Conservation (phyloP, 371 early-diverging fungal genomes). For the Apophysomyces variabilis region DNA sequence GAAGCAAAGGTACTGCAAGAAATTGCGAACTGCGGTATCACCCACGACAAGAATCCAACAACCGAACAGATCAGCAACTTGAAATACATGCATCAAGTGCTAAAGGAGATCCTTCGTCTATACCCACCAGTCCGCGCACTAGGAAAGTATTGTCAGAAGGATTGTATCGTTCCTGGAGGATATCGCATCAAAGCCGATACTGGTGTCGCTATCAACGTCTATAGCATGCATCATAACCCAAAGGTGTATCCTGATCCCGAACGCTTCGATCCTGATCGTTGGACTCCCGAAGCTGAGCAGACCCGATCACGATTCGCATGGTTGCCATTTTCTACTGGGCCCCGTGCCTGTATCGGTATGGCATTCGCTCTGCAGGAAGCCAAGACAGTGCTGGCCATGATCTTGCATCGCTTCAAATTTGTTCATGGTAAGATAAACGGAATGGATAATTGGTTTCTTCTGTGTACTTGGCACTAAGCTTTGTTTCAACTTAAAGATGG, state of each 20-base stretch:
- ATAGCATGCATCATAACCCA: constrained; percentile 51
- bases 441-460: background rate
- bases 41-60: constrained; percentile 40
- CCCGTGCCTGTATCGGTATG: constrained; percentile 53
- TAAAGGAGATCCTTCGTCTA: constrained; percentile 61
- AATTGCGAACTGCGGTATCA: constrained; percentile 52
- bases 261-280: constrained; percentile 61
- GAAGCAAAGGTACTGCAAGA: constrained; percentile 54
- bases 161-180: constrained; percentile 55
- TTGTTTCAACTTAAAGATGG: constrained; percentile 28
- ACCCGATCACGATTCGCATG: constrained; percentile 57
- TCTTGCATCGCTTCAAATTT: constrained; percentile 47
- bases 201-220: constrained; percentile 28
- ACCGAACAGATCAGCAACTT: constrained; percentile 48
- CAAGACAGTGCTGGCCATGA: constrained; percentile 58
- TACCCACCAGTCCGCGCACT: constrained; percentile 55
- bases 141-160: constrained; percentile 54
- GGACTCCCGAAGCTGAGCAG: constrained; percentile 56
- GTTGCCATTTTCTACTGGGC: constrained; percentile 61
- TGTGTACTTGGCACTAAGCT: background rate
- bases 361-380: constrained; percentile 65
- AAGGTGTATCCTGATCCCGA: constrained; percentile 52
- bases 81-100: constrained; percentile 45
- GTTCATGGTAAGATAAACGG: constrained; percentile 25
- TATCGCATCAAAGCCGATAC: constrained; percentile 35